Evolutionary conservation across 176 grass and related monocot genomes (phyloP).

Genomic region (Aegilops tauschii): DNA sequence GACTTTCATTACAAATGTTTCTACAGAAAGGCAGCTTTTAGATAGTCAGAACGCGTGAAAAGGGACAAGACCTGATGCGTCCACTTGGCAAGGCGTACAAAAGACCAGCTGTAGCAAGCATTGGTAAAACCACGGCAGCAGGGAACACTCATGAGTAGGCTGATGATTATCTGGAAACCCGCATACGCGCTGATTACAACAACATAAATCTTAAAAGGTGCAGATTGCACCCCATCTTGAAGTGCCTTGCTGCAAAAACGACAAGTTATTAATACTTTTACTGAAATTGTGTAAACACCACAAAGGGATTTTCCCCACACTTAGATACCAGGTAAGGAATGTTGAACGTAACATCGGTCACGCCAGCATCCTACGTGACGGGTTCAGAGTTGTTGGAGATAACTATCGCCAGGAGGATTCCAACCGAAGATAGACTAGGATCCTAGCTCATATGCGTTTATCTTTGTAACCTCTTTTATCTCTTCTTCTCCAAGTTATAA

Average conservation of each 20-base stretch:
- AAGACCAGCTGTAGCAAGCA: constrained; percentile 63
- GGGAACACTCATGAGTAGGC: constrained; percentile 63
- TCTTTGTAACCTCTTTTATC: too few relatives aligned
- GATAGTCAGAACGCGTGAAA: too few relatives aligned
- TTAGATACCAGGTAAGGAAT: not conserved
- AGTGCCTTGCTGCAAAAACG: constrained; percentile 74
- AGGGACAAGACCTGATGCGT: constrained; percentile 72
- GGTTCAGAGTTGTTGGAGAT: too few relatives aligned
- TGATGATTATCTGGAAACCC: constrained; percentile 60
- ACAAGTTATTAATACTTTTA: constrained; percentile 41
- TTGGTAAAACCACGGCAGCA: constrained; percentile 69
- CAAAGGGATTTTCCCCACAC: not conserved
- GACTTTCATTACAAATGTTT: constrained; percentile 8
- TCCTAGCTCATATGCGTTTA: too few relatives aligned
- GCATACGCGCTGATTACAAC: constrained; percentile 71
- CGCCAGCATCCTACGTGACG: too few relatives aligned
- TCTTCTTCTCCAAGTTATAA: too few relatives aligned
- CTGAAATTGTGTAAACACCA: not conserved
- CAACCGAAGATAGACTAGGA: too few relatives aligned
- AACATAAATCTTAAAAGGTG: constrained; percentile 83
- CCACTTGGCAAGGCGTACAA: constrained; percentile 76
- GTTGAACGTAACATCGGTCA: too few relatives aligned
- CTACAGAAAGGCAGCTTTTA: constrained; percentile 12
- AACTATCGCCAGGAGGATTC: too few relatives aligned
- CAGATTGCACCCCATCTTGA: constrained; percentile 59